phyloP scores from a whole-genome alignment of 441 rosid genomes.

The Corymbia calophylla region DNA sequence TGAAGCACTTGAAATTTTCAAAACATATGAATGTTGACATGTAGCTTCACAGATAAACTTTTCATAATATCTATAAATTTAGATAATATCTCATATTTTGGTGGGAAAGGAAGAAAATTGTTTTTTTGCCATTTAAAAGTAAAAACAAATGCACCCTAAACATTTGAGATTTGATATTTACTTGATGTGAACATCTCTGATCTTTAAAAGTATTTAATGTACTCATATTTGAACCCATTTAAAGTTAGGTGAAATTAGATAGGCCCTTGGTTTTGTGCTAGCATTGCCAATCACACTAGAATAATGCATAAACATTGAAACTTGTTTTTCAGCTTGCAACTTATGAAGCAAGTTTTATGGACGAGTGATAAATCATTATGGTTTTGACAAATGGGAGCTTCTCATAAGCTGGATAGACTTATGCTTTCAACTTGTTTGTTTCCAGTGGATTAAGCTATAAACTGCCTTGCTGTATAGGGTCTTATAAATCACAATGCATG shows the following conservation, averaged over 20 bases:
- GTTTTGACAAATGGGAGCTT: neutral
- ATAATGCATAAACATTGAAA: neutral
- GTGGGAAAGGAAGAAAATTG: neutral
- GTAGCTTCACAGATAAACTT: neutral
- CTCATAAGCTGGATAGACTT: neutral
- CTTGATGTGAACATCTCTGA: neutral
- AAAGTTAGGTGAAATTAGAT: neutral
- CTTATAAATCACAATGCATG: neutral
- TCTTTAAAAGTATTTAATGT: neutral
- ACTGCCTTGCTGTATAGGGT: neutral
- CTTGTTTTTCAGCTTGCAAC: neutral
- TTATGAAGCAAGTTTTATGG: neutral
- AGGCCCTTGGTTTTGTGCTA: neutral
- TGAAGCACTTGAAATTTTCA: neutral
- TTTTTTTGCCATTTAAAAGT: neutral
- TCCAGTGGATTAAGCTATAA: neutral
- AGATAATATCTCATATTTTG: neutral
- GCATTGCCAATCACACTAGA: neutral
- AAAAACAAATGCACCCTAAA: neutral
- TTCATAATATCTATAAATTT: neutral
- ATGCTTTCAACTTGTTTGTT: neutral
- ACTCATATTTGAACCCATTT: neutral
- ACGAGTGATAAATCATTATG: neutral
- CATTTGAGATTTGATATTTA: neutral
- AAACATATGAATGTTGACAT: neutral